Percentiles rank a stretch among this genome's conserved stretches.
phyloP scores from a whole-genome alignment of 164 flowering plant genomes.

The Vitis cinerea region DNA sequence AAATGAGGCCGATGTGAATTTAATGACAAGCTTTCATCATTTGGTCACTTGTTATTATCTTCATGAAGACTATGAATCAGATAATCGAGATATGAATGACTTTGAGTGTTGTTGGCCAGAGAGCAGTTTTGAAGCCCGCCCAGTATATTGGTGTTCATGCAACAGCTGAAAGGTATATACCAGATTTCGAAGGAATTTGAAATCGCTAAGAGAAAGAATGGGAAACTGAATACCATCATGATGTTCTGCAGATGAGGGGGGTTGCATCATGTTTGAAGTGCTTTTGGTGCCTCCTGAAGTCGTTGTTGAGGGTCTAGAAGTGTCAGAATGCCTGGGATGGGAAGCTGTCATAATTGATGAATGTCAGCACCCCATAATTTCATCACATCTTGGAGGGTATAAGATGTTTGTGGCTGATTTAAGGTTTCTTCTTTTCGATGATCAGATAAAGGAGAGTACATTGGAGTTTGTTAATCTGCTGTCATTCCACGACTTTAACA shows the following conservation, averaged over 20 bases:
- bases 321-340: slow-evolving; percentile 49
- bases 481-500: slow-evolving; percentile 46
- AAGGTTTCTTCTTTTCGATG: slow-evolving; percentile 51
- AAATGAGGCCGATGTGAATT: no score
- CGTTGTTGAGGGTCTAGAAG: slow-evolving; percentile 61
- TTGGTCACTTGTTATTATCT: no score
- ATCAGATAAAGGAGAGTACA: slow-evolving; percentile 64
- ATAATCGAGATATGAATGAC: no score
- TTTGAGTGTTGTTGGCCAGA: no score
- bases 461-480: slow-evolving; percentile 23
- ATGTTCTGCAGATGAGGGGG: slow-evolving; percentile 27
- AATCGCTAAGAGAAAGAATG: no score
- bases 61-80: no score
- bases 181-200: no score
- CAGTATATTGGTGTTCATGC: no score
- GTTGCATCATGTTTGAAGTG: slow-evolving; percentile 54
- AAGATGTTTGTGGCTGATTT: slow-evolving; percentile 37
- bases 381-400: slow-evolving; percentile 36
- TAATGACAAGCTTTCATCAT: no score
- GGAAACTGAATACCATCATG: no score
- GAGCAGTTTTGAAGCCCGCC: no score
- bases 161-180: no score
- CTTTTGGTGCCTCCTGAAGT: slow-evolving; percentile 59
- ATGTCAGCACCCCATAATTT: slow-evolving; percentile 37
- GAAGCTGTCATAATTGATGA: slow-evolving; percentile 66